Percentiles rank a stretch among this genome's conserved stretches.
These are phyloP conservation scores for Phytophthora ohioensis DNA, from an alignment of 352 stramenopile species.

Conservation along the genomic window DNA sequence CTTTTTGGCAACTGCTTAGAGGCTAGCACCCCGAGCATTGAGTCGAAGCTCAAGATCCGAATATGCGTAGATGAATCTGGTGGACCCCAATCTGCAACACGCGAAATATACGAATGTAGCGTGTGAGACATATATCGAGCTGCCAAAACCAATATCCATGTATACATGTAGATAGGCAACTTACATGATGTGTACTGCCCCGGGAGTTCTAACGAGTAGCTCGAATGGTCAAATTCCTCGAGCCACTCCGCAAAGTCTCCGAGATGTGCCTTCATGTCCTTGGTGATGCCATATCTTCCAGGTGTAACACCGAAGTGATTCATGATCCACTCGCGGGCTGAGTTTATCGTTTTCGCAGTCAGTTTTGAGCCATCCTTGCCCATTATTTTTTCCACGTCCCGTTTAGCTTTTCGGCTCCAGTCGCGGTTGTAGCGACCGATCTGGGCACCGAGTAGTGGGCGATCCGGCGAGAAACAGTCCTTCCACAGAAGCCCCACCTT, in stretches of 20 bases:
- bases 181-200: slow-evolving; percentile 82
- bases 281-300: slow-evolving; percentile 76
- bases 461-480: slow-evolving; percentile 71
- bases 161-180: slow-evolving; percentile 18
- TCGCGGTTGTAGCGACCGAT: slow-evolving; percentile 85
- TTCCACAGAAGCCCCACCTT: slow-evolving; percentile 59
- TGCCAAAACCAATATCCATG: not conserved
- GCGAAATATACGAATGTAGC: slow-evolving; percentile 2
- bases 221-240: slow-evolving; percentile 83
- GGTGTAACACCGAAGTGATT: slow-evolving; percentile 79
- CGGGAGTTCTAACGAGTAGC: slow-evolving; percentile 71
- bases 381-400: slow-evolving; percentile 79
- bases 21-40: slow-evolving; percentile 76
- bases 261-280: slow-evolving; percentile 85
- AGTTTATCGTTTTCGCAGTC: slow-evolving; percentile 59
- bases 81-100: slow-evolving; percentile 70
- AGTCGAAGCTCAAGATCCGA: slow-evolving; percentile 79
- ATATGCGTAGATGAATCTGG: slow-evolving; percentile 71
- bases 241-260: slow-evolving; percentile 89
- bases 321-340: slow-evolving; percentile 73
- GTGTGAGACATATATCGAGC: slow-evolving; percentile 1
- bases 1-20: slow-evolving; percentile 90
- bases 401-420: slow-evolving; percentile 60
- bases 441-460: slow-evolving; percentile 54
- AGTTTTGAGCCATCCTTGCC: slow-evolving; percentile 68